Evolutionary conservation across 495 filamentous ascomycete genomes (phyloP), one percentile per base, ranked within the genome.

Genomic region (Cryomyces minteri): DNA sequence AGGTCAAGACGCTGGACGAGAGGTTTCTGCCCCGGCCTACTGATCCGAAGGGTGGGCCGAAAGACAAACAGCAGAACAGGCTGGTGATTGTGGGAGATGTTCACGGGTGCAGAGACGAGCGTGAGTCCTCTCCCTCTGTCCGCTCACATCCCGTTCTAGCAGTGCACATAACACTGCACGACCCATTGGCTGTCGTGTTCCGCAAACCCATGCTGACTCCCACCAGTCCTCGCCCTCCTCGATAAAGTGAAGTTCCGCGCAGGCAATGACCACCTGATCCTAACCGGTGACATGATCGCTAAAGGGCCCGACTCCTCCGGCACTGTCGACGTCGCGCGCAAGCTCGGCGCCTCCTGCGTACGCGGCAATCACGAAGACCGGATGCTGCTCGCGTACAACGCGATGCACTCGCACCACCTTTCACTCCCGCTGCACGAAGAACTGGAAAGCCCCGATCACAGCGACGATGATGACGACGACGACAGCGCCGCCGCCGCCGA

Each of bases 281-380:
- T 94, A 46, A 70, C 76, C 4, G 90, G 90, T 6, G 88, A 95
- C 57, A 66, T 94, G 50, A 76, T 95, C 52, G 76, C 79, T 52
- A 94, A 93, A 59, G 90, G 90, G 6, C 88, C 88, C 7, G 78
- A 93, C 55, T 88, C 82, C 45, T 42, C 63, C 1, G 84, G 82
- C 31, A 85, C 94, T 0, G 67, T 98, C 31, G 74, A 84, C 45
- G 61, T 86, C 11, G 82, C 78, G 8, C 77, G 79, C 47, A 56
- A 68, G 10, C 59, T 83, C 29, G 69, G 68, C 11, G 88, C 88
- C 4, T 79, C 77, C 31, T 82, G 74, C 46, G 85, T 95, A 1
- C 76, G 90, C 29, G 90, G 90, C 10, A 96, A 98, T 62, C 87
- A 95, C 60, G 90, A 98, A 56, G 85, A 98, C 54, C 70, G 76